Evolutionary conservation across 371 early-diverging fungal species (phyloP).

Genomic region (Synchytrium microbalum): DNA sequence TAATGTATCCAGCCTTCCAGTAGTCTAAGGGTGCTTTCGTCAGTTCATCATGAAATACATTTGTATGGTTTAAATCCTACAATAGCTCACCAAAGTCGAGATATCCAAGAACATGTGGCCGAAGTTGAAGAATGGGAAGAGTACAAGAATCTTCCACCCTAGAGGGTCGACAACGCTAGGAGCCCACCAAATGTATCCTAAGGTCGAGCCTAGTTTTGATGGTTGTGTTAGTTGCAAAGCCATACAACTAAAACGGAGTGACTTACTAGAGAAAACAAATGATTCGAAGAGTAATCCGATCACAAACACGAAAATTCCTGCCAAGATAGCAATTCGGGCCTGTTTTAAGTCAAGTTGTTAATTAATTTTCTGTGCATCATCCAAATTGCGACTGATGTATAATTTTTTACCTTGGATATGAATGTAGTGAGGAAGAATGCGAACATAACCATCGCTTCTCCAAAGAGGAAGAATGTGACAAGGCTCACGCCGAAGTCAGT

Average conservation of each 20-base stretch:
- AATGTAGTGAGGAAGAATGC: constrained; percentile 62
- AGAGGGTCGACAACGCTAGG: not conserved
- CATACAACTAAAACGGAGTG: too few relatives aligned
- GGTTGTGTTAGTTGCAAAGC: too few relatives aligned
- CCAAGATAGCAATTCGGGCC: constrained; percentile 45
- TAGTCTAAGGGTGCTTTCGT: constrained; percentile 45
- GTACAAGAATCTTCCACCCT: constrained; percentile 13
- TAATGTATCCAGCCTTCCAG: constrained; percentile 49
- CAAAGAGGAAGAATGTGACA: constrained; percentile 61
- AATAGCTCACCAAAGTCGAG: too few relatives aligned
- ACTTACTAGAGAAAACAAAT: constrained; percentile 48
- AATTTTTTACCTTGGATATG: constrained; percentile 37
- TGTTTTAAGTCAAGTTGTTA: too few relatives aligned
- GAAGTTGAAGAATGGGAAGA: constrained; percentile 63
- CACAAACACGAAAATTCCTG: constrained; percentile 63
- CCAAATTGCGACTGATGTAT: too few relatives aligned
- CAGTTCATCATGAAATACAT: too few relatives aligned
- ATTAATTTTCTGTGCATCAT: too few relatives aligned
- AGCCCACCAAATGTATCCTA: constrained; percentile 64
- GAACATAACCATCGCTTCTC: constrained; percentile 56
- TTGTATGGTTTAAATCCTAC: too few relatives aligned
- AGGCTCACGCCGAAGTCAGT: constrained; percentile 42
- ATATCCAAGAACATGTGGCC: constrained; percentile 62
- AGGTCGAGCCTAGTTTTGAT: too few relatives aligned
- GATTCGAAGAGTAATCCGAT: constrained; percentile 62